Base-by-base conservation (phyloP, 352 stramenopile species). In the Globisporangium mamillatum region DNA sequence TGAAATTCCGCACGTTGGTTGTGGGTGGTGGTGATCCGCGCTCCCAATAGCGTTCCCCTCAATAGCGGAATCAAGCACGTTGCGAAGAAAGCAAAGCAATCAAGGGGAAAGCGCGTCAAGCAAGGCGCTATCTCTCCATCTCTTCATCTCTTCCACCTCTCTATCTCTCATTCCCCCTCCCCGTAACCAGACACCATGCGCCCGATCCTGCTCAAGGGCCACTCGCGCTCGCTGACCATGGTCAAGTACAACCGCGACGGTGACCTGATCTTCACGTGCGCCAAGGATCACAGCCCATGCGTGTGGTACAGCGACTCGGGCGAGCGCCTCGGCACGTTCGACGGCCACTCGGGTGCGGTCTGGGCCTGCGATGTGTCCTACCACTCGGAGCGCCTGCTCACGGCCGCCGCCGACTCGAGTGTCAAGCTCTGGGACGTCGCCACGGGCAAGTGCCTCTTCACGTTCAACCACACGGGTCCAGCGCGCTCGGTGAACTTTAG, bases 191-290 rank as follows among this genome's bases (percentile, higher is more conserved):
- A 22, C 64, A 77, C 59, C 59, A 97, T 97, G 95, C 95, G 95
- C 80, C 97, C 98, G 62, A 99, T 99, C 77, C 76, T 99, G 68
- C 88, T 99, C 60, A 99, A 99, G 84, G 97, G 97, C 76, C 98
- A 99, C 88, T 98, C 98, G 73, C 94, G 98, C 75, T 97, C 97
- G 65, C 98, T 99, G 73, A 99, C 97, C 12, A 92, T 94, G 84
- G 91, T 99, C 70, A 98, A 99, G 76, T 99, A 99, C 90, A 99
- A 99, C 82, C 91, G 92, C 63, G 97, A 99, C 74, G 97, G 97
- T 46, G 98, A 99, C 78, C 82, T 99, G 20, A 83, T 99, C 22
- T 99, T 99, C 81, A 98, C 97, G 52, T 96, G 86, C 61, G 93
- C 95, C 55, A 99, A 99, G 80, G 96, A 99, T 71, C 86, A 98